phyloP scores from a whole-genome alignment of 2,329 filamentous ascomycete species.

The Trichoderma cornu-damae region DNA sequence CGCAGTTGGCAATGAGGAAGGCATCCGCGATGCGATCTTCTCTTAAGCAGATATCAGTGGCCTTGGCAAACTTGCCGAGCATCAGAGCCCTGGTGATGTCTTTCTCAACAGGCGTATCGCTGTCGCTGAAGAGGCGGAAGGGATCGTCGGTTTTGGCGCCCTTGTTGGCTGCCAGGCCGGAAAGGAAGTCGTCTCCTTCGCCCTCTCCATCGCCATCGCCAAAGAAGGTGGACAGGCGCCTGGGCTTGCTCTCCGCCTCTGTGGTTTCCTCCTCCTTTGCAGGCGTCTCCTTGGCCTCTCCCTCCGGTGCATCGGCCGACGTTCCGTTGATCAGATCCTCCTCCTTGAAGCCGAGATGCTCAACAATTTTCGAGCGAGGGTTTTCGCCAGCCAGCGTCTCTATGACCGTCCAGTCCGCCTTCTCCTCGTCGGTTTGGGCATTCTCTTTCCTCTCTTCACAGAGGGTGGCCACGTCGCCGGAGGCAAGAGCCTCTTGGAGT shows the following conservation, averaged over 20 bases:
- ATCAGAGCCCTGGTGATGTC: slow-evolving; percentile 82
- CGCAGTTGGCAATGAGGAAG: slow-evolving; percentile 96
- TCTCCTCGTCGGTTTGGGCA: slow-evolving; percentile 82
- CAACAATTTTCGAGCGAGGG: slow-evolving; percentile 77
- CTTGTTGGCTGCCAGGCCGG: slow-evolving; percentile 79
- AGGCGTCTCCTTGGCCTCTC: slow-evolving; percentile 29
- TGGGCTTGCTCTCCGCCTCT: slow-evolving; percentile 44
- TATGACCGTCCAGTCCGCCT: slow-evolving; percentile 93
- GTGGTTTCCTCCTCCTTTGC: slow-evolving; percentile 31
- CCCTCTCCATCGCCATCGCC: slow-evolving; percentile 56
- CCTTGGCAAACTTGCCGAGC: slow-evolving; percentile 84
- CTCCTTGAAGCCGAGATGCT: slow-evolving; percentile 82
- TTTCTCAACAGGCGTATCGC: slow-evolving; percentile 80
- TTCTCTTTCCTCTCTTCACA: slow-evolving; percentile 72
- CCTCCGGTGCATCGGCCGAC: slow-evolving; percentile 27
- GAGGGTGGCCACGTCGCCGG: slow-evolving; percentile 70
- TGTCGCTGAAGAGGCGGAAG: slow-evolving; percentile 80
- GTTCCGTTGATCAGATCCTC: slow-evolving; percentile 50
- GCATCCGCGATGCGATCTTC: slow-evolving; percentile 91
- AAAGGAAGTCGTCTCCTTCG: slow-evolving; percentile 80
- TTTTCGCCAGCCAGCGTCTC: slow-evolving; percentile 80
- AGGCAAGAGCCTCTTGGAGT: slow-evolving; percentile 77
- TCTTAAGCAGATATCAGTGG: slow-evolving; percentile 80
- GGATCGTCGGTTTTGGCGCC: slow-evolving; percentile 90
- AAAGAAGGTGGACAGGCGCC: slow-evolving; percentile 74